phyloP scores from a whole-genome alignment of 306 rosid genomes.

The Pterocarpus macrocarpus region DNA sequence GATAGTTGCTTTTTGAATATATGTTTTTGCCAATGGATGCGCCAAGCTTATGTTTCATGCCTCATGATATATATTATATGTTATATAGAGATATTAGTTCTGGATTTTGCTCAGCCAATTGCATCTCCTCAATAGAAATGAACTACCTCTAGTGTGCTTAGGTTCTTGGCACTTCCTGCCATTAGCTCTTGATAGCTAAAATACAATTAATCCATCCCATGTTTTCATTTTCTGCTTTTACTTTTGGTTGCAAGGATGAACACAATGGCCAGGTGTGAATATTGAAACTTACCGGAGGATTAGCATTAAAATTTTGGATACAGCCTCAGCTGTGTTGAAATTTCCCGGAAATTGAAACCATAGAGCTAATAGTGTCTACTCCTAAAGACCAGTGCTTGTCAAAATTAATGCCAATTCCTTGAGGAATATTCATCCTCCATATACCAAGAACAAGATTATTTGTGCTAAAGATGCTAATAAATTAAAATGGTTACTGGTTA shows the following conservation, averaged over 20 bases:
- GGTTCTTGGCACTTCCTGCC: background rate
- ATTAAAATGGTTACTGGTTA: too few species aligned
- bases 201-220: background rate
- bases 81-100: background rate
- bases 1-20: background rate
- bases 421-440: too few species aligned
- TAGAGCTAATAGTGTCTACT: too few species aligned
- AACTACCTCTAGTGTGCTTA: too few species aligned
- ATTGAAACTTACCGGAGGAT: background rate
- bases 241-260: background rate
- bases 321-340: too few species aligned
- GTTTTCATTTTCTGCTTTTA: background rate
- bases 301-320: too few species aligned
- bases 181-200: background rate
- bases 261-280: background rate
- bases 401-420: too few species aligned
- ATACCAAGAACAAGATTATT: too few species aligned
- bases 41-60: constrained; percentile 13
- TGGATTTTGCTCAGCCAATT: background rate
- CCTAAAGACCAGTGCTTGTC: too few species aligned
- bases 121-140: background rate
- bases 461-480: too few species aligned
- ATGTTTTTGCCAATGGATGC: constrained; percentile 12
- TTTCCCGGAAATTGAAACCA: too few species aligned
- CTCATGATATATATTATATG: background rate